Conservation (phyloP, 2,329 filamentous ascomycete species). For the Camptophora hylomeconis region DNA sequence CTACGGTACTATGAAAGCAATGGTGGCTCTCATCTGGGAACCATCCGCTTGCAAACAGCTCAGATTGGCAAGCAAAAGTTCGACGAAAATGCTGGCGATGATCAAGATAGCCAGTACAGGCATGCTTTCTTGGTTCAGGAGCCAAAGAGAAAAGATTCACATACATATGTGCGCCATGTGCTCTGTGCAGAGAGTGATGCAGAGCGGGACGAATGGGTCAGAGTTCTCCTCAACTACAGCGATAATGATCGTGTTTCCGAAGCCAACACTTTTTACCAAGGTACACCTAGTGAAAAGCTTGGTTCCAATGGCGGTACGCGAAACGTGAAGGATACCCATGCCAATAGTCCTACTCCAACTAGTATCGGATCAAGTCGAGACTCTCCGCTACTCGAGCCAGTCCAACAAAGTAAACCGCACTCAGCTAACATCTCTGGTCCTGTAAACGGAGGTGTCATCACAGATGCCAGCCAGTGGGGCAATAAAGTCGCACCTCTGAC, state of each 20-base stretch:
- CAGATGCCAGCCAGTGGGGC: constrained; percentile 76
- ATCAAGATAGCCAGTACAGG: constrained; percentile 84
- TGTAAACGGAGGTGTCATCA: constrained; percentile 71
- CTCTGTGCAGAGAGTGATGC: constrained; percentile 88
- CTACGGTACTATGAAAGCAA: constrained; percentile 87
- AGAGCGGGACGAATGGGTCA: constrained; percentile 90
- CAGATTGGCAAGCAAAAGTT: constrained; percentile 90
- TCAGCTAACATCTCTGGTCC: constrained; percentile 63
- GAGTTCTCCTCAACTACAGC: constrained; percentile 77
- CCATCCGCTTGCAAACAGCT: constrained; percentile 79
- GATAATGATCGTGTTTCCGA: constrained; percentile 56
- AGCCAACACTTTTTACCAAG: constrained; percentile 1
- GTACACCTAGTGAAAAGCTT: constrained; percentile 6
- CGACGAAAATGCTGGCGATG: constrained; percentile 34
- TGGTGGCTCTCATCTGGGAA: constrained; percentile 79
- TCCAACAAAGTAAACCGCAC: constrained; percentile 16
- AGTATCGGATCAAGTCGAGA: constrained; percentile 21
- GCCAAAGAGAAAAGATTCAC: constrained; percentile 90
- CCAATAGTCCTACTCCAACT: constrained; percentile 23
- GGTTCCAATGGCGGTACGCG: constrained; percentile 5
- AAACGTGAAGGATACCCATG: constrained; percentile 6
- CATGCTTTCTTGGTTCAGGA: constrained; percentile 93
- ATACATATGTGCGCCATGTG: constrained; percentile 78
- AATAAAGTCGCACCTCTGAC: constrained; percentile 45
- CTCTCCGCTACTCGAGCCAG: constrained; percentile 12